These are phyloP conservation scores for Flaveria bidentis DNA, from an alignment of 129 eudicot genomes.

Conservation along the genomic window DNA sequence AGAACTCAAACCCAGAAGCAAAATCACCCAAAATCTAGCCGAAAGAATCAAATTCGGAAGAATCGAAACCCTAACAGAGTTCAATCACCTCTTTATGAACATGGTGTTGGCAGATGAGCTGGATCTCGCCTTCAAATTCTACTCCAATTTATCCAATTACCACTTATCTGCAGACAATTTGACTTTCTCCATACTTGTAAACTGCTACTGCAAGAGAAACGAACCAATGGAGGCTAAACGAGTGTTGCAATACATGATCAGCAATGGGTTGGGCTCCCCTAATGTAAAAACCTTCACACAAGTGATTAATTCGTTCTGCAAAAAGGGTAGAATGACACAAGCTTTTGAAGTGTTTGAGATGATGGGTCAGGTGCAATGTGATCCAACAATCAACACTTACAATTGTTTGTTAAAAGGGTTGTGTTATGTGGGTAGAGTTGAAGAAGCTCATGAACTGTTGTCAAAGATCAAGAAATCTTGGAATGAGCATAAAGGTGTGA, in stretches of 20 bases:
- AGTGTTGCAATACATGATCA: slow-evolving; percentile 48
- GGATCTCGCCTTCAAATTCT: slow-evolving; percentile 49
- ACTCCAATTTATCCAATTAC: slow-evolving; percentile 37
- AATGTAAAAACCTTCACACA: slow-evolving; percentile 64
- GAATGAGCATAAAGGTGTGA: neutral
- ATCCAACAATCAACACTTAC: slow-evolving; percentile 67
- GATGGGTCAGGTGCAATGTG: slow-evolving; percentile 55
- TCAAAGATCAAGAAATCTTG: slow-evolving; percentile 50
- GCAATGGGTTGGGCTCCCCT: slow-evolving; percentile 45
- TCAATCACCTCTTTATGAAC: slow-evolving; percentile 46
- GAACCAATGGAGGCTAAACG: slow-evolving; percentile 52
- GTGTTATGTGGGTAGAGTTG: slow-evolving; percentile 81
- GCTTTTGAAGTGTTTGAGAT: slow-evolving; percentile 64
- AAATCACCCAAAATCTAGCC: slow-evolving; percentile 32
- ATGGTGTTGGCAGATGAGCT: slow-evolving; percentile 44
- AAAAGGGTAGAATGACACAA: slow-evolving; percentile 49
- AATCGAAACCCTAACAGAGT: slow-evolving; percentile 37
- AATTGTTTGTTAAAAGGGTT: slow-evolving; percentile 81
- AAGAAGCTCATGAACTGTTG: slow-evolving; percentile 62
- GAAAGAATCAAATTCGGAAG: slow-evolving; percentile 33
- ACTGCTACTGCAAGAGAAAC: slow-evolving; percentile 56
- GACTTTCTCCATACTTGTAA: slow-evolving; percentile 53
- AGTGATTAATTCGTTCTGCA: slow-evolving; percentile 60
- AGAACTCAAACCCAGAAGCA: slow-evolving; percentile 11
- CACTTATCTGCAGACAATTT: slow-evolving; percentile 38